phyloP scores from a whole-genome alignment of 768 basidiomycete genomes.

The Termitomyces sp. region DNA sequence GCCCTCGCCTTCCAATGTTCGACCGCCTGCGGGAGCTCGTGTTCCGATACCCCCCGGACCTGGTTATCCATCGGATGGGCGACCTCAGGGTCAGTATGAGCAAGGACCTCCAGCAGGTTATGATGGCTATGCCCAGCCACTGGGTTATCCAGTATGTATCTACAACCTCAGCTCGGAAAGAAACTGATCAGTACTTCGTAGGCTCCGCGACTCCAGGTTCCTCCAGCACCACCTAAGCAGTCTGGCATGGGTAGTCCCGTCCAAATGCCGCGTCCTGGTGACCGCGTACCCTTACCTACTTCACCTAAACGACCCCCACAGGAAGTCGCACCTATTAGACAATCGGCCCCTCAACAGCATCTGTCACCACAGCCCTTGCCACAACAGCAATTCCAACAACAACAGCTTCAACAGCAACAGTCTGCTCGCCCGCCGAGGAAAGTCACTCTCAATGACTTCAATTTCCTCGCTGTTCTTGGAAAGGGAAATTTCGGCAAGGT shows the following conservation, averaged over 20 bases:
- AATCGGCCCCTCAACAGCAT: constrained; percentile 27
- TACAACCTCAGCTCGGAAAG: not conserved
- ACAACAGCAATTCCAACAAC: constrained; percentile 14
- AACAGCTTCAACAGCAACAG: constrained; percentile 31
- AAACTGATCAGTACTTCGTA: not conserved
- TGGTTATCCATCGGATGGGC: constrained; percentile 40
- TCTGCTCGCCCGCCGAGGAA: constrained; percentile 57
- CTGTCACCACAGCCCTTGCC: constrained; percentile 18
- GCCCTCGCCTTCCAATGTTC: constrained; percentile 26
- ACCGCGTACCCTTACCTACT: constrained; percentile 23
- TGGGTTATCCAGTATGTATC: constrained; percentile 33
- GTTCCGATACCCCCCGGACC: constrained; percentile 34
- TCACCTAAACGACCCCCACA: constrained; percentile 26
- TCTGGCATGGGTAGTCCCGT: constrained; percentile 29
- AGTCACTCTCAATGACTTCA: constrained; percentile 97
- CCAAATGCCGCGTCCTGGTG: constrained; percentile 24
- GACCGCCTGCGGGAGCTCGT: constrained; percentile 41
- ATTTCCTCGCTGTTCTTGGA: constrained; percentile 96
- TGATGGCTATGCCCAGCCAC: constrained; percentile 26
- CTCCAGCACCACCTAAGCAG: constrained; percentile 33
- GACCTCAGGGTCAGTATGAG: constrained; percentile 30
- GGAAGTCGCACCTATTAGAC: constrained; percentile 33
- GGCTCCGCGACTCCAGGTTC: constrained; percentile 16
- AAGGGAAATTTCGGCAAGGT: constrained; percentile 99
- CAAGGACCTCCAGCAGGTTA: constrained; percentile 19